Percentiles rank a stretch among this genome's conserved stretches.
Evolutionary conservation across 2,329 filamentous ascomycete genomes (phyloP).

Genomic region (Fusarium sp.): DNA sequence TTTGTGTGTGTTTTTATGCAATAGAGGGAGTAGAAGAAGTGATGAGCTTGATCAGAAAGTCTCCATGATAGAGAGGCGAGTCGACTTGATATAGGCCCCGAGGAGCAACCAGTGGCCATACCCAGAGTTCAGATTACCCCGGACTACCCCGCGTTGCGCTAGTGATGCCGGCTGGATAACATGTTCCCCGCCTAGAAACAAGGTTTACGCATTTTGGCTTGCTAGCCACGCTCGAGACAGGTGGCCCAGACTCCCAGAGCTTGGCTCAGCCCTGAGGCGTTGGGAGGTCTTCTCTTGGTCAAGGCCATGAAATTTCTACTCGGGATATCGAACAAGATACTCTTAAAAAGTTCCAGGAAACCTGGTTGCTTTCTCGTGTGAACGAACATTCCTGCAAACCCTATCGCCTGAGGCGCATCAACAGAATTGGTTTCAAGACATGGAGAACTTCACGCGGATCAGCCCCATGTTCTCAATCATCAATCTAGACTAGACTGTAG

Average conservation of each 20-base stretch:
- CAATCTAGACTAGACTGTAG: neutral
- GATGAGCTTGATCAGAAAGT: neutral
- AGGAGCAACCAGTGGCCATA: neutral
- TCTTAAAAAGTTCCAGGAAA: no score
- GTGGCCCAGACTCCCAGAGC: neutral
- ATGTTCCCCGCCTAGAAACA: neutral
- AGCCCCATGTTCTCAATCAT: neutral
- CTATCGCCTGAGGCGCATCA: no score
- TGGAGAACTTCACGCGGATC: neutral
- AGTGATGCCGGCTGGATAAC: neutral
- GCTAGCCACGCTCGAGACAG: neutral
- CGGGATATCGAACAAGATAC: no score
- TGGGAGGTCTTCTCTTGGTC: no score
- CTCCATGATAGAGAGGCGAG: neutral
- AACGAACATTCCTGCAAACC: no score
- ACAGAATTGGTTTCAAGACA: no score
- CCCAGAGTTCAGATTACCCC: constrained; percentile 20
- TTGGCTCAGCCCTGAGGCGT: neutral
- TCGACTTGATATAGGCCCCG: constrained; percentile 14
- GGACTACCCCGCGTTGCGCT: constrained; percentile 26
- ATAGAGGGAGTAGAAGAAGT: neutral
- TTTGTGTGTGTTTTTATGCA: neutral
- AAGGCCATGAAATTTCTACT: no score
- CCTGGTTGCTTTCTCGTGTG: no score
- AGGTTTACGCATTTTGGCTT: neutral